phyloP scores from a whole-genome alignment of 2,329 filamentous ascomycete genomes.

The Nemania bipapillata region DNA sequence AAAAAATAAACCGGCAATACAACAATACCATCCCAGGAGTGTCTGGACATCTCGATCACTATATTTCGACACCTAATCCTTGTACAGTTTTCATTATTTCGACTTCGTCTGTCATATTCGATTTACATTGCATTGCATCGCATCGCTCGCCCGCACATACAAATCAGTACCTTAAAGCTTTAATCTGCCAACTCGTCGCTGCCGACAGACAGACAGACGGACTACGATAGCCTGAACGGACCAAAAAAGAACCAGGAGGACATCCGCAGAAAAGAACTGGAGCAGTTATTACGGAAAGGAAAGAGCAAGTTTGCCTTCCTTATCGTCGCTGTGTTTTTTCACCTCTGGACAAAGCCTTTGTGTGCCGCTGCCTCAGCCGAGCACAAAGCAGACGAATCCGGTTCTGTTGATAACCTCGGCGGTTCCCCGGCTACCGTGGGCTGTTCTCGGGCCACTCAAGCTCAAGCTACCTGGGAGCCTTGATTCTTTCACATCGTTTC shows the following conservation, averaged over 20 bases:
- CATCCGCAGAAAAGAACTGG: neutral
- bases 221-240: neutral
- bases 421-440: conserved; percentile 15
- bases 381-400: conserved; percentile 41
- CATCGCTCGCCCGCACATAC: conserved; percentile 41
- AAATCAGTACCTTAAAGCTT: conserved; percentile 39
- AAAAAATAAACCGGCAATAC: conserved; percentile 39
- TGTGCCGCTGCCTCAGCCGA: conserved; percentile 25
- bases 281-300: conserved; percentile 8
- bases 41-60: conserved; percentile 40
- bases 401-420: conserved; percentile 31
- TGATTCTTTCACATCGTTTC: conserved; percentile 31
- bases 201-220: conserved; percentile 19
- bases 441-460: conserved; percentile 42
- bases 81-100: conserved; percentile 41
- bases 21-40: conserved; percentile 33
- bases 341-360: conserved; percentile 18
- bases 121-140: conserved; percentile 46
- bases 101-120: conserved; percentile 36
- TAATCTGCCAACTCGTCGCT: conserved; percentile 43
- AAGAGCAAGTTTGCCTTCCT: conserved; percentile 4
- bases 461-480: conserved; percentile 42
- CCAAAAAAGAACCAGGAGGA: conserved; percentile 14
- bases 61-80: conserved; percentile 41
- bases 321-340: conserved; percentile 4